A percentile compares a stretch with the other conserved stretches of the same genome.
phyloP scores from a whole-genome alignment of 2,329 filamentous ascomycete species.

The Penicillium griseofulvum region DNA sequence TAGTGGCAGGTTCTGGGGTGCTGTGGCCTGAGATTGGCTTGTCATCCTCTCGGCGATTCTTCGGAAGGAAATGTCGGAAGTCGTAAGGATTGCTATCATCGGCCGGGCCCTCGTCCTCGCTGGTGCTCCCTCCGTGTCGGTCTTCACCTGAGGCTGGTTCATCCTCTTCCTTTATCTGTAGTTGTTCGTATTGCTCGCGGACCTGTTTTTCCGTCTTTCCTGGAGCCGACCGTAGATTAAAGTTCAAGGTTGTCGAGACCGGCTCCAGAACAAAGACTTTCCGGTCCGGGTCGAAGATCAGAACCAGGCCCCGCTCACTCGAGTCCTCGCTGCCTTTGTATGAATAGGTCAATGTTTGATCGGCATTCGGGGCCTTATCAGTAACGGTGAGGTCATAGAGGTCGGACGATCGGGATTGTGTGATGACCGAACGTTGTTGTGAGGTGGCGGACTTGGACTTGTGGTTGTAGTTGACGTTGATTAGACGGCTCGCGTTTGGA shows the following conservation, averaged over 20 bases:
- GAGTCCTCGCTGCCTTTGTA: slow-evolving; percentile 43
- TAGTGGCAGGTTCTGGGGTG: slow-evolving; percentile 37
- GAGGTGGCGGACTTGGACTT: slow-evolving; percentile 43
- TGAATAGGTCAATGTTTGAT: slow-evolving; percentile 39
- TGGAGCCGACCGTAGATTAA: slow-evolving; percentile 75
- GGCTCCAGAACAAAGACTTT: slow-evolving; percentile 80
- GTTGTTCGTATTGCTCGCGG: slow-evolving; percentile 64
- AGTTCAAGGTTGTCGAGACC: slow-evolving; percentile 76
- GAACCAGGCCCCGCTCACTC: slow-evolving; percentile 42
- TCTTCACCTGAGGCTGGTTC: slow-evolving; percentile 37
- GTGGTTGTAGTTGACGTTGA: slow-evolving; percentile 49
- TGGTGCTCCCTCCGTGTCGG: slow-evolving; percentile 27
- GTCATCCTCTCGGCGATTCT: slow-evolving; percentile 35
- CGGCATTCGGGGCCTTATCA: slow-evolving; percentile 41
- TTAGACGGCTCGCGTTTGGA: slow-evolving; percentile 25
- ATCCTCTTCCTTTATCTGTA: slow-evolving; percentile 47
- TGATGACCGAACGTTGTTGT: slow-evolving; percentile 40
- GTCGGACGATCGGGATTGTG: slow-evolving; percentile 33
- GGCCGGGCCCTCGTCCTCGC: slow-evolving; percentile 42
- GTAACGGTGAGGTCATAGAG: slow-evolving; percentile 43
- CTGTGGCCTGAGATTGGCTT: slow-evolving; percentile 36
- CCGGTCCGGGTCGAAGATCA: slow-evolving; percentile 72
- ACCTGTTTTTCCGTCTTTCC: slow-evolving; percentile 65
- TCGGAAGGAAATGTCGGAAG: slow-evolving; percentile 49
- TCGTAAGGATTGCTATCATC: slow-evolving; percentile 50